Evolutionary conservation across 495 filamentous ascomycete genomes (phyloP).

Genomic region (Echria macrotheca): DNA sequence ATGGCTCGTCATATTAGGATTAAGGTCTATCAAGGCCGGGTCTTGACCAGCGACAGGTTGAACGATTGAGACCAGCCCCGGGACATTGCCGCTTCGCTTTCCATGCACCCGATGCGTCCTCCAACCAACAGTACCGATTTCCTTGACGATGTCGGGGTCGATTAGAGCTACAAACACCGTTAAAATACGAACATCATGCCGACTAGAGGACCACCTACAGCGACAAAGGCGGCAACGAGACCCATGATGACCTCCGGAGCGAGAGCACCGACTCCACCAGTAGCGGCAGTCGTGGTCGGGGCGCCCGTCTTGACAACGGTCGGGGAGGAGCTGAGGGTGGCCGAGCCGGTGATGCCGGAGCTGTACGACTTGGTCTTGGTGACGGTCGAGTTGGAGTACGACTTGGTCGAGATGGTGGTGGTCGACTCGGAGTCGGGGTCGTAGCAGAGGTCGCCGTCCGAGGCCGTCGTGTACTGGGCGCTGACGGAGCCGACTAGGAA

Average conservation of each 20-base stretch:
- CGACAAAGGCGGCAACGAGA: neutral
- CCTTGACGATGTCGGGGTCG: no score
- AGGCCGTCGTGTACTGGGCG: neutral
- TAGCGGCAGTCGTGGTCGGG: neutral
- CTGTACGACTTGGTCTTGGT: neutral
- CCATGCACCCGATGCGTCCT: no score
- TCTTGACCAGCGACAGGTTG: no score
- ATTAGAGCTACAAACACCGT: no score
- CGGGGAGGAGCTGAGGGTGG: neutral
- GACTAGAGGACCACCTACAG: neutral
- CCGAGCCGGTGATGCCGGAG: neutral
- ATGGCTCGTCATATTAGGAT: no score
- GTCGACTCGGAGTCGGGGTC: neutral
- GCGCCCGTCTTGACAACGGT: neutral
- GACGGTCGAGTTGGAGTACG: neutral
- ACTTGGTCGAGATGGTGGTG: neutral
- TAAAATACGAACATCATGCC: no score
- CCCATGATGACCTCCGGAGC: neutral
- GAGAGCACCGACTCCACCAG: neutral
- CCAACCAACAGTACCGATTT: no score
- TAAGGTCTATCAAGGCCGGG: no score
- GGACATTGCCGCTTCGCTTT: no score
- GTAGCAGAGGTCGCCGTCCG: neutral
- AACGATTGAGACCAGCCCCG: no score
- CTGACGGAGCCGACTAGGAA: neutral